phyloP scores from a whole-genome alignment of 208 protist genomes.

The Wallacemonas sp. region DNA sequence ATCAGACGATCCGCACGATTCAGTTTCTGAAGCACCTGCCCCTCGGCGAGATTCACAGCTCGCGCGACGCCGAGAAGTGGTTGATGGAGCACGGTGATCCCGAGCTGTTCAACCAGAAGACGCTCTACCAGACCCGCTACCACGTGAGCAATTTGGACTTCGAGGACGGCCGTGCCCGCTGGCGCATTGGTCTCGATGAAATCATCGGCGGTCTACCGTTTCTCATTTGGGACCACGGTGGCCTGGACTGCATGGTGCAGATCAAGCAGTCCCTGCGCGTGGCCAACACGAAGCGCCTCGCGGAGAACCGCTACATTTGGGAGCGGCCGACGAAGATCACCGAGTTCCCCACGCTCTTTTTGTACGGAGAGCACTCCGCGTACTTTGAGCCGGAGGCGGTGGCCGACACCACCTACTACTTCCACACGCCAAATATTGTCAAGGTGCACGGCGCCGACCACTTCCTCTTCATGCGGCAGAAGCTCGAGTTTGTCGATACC shows the following conservation, averaged over 20 bases:
- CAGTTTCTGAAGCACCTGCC: constrained; percentile 35
- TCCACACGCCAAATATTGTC: constrained; percentile 30
- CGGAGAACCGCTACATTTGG: constrained; percentile 27
- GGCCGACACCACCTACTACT: constrained; percentile 26
- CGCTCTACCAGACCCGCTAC: constrained; percentile 44
- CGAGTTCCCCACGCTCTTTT: constrained; percentile 30
- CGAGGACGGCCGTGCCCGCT: constrained; percentile 17
- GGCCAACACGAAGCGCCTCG: constrained; percentile 20
- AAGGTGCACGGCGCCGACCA: constrained; percentile 41
- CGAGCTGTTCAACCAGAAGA: constrained; percentile 38
- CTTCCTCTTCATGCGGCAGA: constrained; percentile 51
- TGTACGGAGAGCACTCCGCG: constrained; percentile 39
- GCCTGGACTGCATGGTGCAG: constrained; percentile 21
- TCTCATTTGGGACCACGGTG: constrained; percentile 37
- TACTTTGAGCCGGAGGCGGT: constrained; percentile 30
- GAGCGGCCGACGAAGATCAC: constrained; percentile 28
- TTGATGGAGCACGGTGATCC: constrained; percentile 35
- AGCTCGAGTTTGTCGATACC: constrained; percentile 31
- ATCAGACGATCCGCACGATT: constrained; percentile 38
- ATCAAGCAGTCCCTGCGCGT: constrained; percentile 18
- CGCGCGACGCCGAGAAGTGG: constrained; percentile 41
- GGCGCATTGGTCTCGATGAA: constrained; percentile 41
- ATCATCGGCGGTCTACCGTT: constrained; percentile 37
- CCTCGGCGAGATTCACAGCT: constrained; percentile 21
- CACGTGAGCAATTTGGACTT: constrained; percentile 48